These are phyloP conservation scores for Volvox carteri DNA, from an alignment of 163 green algal species.

Conservation along the genomic window DNA sequence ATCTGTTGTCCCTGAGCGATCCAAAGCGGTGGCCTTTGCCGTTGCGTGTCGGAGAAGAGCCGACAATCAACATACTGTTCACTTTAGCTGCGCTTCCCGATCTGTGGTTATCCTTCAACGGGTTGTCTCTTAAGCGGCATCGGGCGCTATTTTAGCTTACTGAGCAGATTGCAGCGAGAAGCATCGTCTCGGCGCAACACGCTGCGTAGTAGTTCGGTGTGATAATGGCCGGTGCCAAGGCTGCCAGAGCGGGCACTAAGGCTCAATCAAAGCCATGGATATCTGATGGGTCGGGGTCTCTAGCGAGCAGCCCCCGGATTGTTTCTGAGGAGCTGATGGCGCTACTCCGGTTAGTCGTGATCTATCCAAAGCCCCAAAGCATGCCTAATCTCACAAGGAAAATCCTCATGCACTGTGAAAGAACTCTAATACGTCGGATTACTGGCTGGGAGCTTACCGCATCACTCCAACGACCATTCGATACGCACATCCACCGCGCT, in stretches of 20 bases:
- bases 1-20: neutral
- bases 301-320: constrained; percentile 18
- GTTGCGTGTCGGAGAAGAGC: neutral
- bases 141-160: neutral
- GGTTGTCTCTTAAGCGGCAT: neutral
- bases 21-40: neutral
- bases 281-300: neutral
- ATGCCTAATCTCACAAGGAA: neutral
- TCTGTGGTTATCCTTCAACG: neutral
- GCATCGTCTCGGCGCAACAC: neutral
- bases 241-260: neutral
- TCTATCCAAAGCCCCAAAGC: neutral
- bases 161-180: neutral
- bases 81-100: neutral
- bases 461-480: neutral
- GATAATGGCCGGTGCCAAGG: constrained; percentile 10
- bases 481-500: no score
- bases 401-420: neutral
- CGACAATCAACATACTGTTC: constrained; percentile 10
- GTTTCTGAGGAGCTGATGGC: constrained; percentile 32
- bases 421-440: no score
- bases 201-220: neutral
- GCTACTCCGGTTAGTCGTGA: constrained; percentile 35
- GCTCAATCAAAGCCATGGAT: neutral
- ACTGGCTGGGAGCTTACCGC: no score